Conservation (phyloP, 2,329 filamentous ascomycete species). For the Diaporthe vaccinii region DNA sequence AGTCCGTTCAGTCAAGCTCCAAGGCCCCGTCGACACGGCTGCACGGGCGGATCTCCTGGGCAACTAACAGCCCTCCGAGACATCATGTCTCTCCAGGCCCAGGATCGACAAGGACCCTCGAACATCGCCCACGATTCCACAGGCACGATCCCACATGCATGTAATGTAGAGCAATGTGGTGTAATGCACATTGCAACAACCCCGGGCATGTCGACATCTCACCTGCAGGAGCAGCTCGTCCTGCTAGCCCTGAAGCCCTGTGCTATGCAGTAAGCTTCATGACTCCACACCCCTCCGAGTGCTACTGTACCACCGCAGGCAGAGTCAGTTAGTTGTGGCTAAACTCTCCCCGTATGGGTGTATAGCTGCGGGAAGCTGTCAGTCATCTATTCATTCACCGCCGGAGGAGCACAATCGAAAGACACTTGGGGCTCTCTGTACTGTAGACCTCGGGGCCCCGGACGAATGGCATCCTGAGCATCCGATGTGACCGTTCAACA, state of each 20-base stretch:
- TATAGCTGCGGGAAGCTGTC: slow-evolving; percentile 6
- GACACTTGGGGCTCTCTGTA: slow-evolving; percentile 5
- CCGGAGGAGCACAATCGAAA: not conserved
- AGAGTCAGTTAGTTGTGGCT: slow-evolving; percentile 20
- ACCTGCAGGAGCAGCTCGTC: slow-evolving; percentile 22
- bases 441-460: slow-evolving; percentile 14
- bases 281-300: slow-evolving; percentile 15
- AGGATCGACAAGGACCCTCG: slow-evolving; percentile 18
- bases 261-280: slow-evolving; percentile 25
- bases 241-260: slow-evolving; percentile 23
- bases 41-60: not conserved
- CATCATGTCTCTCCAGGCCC: slow-evolving; percentile 3
- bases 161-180: slow-evolving; percentile 31
- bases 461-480: slow-evolving; percentile 32
- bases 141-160: slow-evolving; percentile 33
- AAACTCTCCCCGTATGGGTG: not conserved
- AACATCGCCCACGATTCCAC: slow-evolving; percentile 18
- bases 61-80: not conserved
- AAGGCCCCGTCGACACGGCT: not conserved
- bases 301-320: slow-evolving; percentile 24
- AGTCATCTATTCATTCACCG: slow-evolving; percentile 2
- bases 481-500: slow-evolving; percentile 26
- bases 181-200: slow-evolving; percentile 8
- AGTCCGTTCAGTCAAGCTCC: not conserved
- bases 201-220: slow-evolving; percentile 24